Base-by-base conservation (phyloP, 495 filamentous ascomycete genomes). In the Xylaria longipes region DNA sequence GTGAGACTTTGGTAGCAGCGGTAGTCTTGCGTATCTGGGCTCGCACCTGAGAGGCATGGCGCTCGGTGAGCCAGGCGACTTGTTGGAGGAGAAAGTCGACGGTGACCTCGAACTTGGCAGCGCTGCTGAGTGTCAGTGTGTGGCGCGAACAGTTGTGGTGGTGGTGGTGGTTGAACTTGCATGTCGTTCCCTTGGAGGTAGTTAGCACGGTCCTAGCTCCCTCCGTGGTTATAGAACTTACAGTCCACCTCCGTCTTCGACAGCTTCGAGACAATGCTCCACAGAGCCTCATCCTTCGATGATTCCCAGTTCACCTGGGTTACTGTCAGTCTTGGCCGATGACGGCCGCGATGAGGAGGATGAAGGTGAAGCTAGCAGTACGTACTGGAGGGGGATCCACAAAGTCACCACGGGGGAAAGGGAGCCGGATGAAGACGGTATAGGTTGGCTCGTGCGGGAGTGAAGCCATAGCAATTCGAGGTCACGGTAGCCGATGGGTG, bases 31-130 rank as follows among this genome's bases (percentile, higher is more conserved):
- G 88, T 88, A 99, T 94, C 82, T 98, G 95, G 8, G 93, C 94
- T 73, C 93, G 89, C 45, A 97, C 92, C 78, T 97, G 92, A 0
- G 91, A 91, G 8, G 97, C 85, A 80, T 98, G 94, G 54, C 92
- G 89, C 81, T 99, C 94, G 75, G 97, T 97, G 2, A 98, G 90
- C 91, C 94, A 98, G 82, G 93, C 93, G 71, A 93, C 94, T 80
- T 98, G 94, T 79, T 98, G 95, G 6, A 97, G 89, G 9, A 99
- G 84, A 78, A 98, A 99, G 31, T 94, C 87, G 33, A 94, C 87
- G 15, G 92, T 91, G 46, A 98, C 96, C 52, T 84, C 78, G 74
- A 88, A 86, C 27, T 80, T 72, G 54, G 74, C 72, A 20, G 85
- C 85, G 71, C 87, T 87, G 52, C 9, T 27, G 35, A 54, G 70